Evolutionary conservation across 1,284 basidiomycete genomes (phyloP).

Genomic region (Cystobasidium slooffiae): DNA sequence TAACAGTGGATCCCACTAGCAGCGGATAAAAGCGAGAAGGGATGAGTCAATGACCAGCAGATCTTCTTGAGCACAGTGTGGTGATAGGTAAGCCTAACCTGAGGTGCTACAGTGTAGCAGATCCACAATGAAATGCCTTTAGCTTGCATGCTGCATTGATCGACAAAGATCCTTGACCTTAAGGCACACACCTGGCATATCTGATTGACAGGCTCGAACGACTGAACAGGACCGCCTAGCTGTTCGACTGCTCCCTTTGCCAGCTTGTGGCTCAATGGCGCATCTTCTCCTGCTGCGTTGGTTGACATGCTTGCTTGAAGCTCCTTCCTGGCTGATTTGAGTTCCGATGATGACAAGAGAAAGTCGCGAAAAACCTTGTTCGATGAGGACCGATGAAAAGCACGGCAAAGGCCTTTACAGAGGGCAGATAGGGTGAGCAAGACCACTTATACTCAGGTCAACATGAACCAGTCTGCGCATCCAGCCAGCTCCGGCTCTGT

Average conservation of each 20-base stretch:
- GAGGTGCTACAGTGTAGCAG: constrained; percentile 11
- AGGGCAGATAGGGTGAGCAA: too few species aligned
- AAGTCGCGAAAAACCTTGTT: neutral
- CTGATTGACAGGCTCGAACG: constrained; percentile 34
- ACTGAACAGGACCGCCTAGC: constrained; percentile 29
- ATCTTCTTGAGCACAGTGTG: neutral
- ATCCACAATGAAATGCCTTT: neutral
- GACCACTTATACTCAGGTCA: too few species aligned
- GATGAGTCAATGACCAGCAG: neutral
- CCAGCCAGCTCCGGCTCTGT: neutral
- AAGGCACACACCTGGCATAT: constrained; percentile 29
- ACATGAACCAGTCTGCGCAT: neutral
- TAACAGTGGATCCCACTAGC: constrained; percentile 41
- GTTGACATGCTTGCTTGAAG: constrained; percentile 11
- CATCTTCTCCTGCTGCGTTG: constrained; percentile 17
- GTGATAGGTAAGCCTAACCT: constrained; percentile 16
- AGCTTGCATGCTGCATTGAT: neutral
- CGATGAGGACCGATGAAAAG: too few species aligned
- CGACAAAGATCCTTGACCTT: neutral
- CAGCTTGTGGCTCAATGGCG: constrained; percentile 14
- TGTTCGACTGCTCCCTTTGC: constrained; percentile 33
- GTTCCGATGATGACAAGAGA: neutral
- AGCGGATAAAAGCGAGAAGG: neutral
- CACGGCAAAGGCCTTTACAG: too few species aligned
- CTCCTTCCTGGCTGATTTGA: neutral